A percentile compares a stretch with the other conserved stretches of the same genome.
These are phyloP conservation scores for Fonsecaea pugnacius DNA, from an alignment of 2,329 filamentous ascomycete genomes.

Conservation along the genomic window DNA sequence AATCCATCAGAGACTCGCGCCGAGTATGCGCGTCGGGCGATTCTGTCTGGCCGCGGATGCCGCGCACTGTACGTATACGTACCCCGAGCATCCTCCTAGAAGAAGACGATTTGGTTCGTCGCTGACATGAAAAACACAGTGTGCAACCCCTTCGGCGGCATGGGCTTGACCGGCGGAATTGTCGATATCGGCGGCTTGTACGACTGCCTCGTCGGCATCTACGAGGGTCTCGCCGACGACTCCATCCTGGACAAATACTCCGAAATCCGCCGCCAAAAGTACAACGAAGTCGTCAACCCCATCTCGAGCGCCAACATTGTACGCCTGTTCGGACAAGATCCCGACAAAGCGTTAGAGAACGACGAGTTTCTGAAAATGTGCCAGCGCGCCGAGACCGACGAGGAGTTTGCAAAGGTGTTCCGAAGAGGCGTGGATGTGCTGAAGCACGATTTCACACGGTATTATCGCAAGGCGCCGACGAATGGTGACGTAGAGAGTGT, in stretches of 20 bases:
- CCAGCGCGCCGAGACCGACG: conserved; percentile 42
- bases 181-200: conserved; percentile 66
- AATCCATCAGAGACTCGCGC: conserved; percentile 65
- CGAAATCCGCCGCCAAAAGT: conserved; percentile 48
- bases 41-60: conserved; percentile 65
- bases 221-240: conserved; percentile 46
- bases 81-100: not conserved
- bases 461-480: conserved; percentile 20
- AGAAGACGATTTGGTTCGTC: no score
- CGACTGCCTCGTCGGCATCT: conserved; percentile 59
- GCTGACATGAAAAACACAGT: conserved; percentile 13
- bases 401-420: conserved; percentile 33
- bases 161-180: conserved; percentile 67
- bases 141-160: conserved; percentile 56
- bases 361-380: conserved; percentile 46
- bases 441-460: conserved; percentile 33
- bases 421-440: conserved; percentile 16
- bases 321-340: conserved; percentile 44
- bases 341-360: conserved; percentile 43
- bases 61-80: conserved; percentile 50
- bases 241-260: conserved; percentile 51
- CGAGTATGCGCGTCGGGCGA: conserved; percentile 61
- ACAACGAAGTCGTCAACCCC: conserved; percentile 46
- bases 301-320: conserved; percentile 50
- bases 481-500: conserved; percentile 4